Evolutionary conservation across 345 rosid species (phyloP).

Genomic region (Bruguiera parviflora): DNA sequence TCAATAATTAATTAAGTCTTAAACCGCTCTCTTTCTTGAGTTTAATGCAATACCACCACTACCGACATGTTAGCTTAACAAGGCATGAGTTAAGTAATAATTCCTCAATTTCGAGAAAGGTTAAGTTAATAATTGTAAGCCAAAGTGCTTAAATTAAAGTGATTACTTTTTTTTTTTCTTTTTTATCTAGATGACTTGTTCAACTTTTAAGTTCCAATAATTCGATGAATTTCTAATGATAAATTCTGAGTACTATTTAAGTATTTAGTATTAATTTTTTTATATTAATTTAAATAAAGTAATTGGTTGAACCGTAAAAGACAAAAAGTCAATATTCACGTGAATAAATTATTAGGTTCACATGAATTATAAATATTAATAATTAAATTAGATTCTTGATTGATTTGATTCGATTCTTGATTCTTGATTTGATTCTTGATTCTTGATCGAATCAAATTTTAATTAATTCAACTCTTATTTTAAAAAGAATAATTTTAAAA

Average conservation of each 20-base stretch:
- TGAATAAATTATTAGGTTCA: background rate
- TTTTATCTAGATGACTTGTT: conserved; percentile 2
- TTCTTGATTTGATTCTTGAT: background rate
- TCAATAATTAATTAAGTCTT: conserved; percentile 10
- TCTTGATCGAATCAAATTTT: too few species aligned
- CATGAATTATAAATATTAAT: background rate
- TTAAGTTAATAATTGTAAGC: conserved; percentile 6
- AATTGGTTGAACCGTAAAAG: background rate
- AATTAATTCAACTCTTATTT: too few species aligned
- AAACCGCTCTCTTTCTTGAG: conserved; percentile 30
- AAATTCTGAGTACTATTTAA: too few species aligned
- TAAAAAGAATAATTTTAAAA: background rate
- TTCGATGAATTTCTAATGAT: background rate
- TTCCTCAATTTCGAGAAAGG: conserved; percentile 5
- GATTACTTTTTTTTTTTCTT: background rate
- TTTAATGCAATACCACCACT: conserved; percentile 19
- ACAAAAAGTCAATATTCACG: background rate
- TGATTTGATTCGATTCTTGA: too few species aligned
- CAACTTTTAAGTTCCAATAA: background rate
- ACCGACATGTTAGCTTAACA: conserved; percentile 11
- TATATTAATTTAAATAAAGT: background rate
- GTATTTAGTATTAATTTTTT: too few species aligned
- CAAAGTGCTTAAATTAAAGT: background rate
- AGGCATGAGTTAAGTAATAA: conserved; percentile 7
- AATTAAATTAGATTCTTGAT: background rate